Conservation (phyloP, 202 grass and related monocot genomes). For the Cymbopogon flexuosus region DNA sequence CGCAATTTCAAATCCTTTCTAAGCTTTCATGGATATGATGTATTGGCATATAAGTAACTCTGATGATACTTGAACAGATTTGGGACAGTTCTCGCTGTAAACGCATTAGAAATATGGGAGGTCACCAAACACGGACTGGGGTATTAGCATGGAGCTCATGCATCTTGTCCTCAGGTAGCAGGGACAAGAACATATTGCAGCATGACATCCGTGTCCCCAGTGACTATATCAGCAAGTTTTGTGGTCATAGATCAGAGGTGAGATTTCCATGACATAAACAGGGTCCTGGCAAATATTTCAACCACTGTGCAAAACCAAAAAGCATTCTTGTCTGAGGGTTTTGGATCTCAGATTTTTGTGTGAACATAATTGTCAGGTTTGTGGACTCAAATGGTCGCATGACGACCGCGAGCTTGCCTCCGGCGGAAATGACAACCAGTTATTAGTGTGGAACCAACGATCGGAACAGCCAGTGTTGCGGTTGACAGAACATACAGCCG, state of each 20-base stretch:
- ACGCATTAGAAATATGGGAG: constrained; percentile 72
- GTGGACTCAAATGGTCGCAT: constrained; percentile 96
- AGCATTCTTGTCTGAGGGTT: neutral
- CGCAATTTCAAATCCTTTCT: neutral
- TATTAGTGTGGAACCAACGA: constrained; percentile 89
- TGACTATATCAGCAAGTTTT: constrained; percentile 74
- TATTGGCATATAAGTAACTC: neutral
- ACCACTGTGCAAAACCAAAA: neutral
- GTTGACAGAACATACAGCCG: constrained; percentile 81
- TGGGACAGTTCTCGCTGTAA: constrained; percentile 92
- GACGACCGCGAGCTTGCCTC: constrained; percentile 93
- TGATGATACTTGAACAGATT: constrained; percentile 42
- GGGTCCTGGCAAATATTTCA: neutral
- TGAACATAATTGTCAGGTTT: constrained; percentile 49
- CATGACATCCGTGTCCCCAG: constrained; percentile 72
- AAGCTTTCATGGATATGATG: neutral
- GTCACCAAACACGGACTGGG: constrained; percentile 72
- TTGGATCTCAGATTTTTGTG: neutral
- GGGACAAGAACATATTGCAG: constrained; percentile 91
- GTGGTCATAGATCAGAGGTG: constrained; percentile 91
- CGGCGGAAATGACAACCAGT: constrained; percentile 95
- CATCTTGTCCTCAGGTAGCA: constrained; percentile 89
- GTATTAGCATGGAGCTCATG: constrained; percentile 81
- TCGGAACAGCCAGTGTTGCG: constrained; percentile 71
- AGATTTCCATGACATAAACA: constrained; percentile 3